These are phyloP conservation scores for Verticillium zaregamsianum DNA, from an alignment of 2,329 filamentous ascomycete genomes.

Conservation along the genomic window DNA sequence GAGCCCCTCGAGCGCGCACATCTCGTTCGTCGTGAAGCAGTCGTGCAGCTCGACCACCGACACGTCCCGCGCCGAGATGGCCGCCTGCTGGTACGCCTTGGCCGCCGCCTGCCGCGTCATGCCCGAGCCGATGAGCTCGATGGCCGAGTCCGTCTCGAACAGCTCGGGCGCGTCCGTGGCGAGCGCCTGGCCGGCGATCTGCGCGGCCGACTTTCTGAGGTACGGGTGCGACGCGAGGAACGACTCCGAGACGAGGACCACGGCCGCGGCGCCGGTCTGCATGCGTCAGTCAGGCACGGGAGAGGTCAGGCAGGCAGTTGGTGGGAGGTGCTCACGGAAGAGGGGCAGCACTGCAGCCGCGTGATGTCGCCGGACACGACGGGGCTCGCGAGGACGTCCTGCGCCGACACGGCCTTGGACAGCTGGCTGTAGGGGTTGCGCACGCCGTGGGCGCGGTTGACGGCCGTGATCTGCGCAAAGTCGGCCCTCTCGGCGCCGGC, in stretches of 20 bases:
- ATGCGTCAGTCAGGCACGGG: conserved; percentile 7
- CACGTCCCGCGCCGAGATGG: conserved; percentile 13
- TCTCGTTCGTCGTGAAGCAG: conserved; percentile 23
- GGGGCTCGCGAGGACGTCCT: background rate
- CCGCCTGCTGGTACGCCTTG: conserved; percentile 17
- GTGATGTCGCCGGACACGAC: background rate
- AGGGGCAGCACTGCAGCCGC: conserved; percentile 7
- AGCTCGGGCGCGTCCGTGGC: conserved; percentile 11
- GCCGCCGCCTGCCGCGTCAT: conserved; percentile 20
- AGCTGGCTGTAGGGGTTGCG: background rate
- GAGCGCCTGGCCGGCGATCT: conserved; percentile 16
- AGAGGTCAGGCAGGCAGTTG: background rate
- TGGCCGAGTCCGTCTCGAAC: conserved; percentile 13
- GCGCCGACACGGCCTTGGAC: background rate
- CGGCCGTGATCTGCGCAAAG: conserved; percentile 3
- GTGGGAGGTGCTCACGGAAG: conserved; percentile 12
- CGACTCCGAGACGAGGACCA: conserved; percentile 14
- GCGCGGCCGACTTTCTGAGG: conserved; percentile 11
- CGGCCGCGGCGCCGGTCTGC: conserved; percentile 12
- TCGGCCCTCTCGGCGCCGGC: background rate
- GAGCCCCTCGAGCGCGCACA: conserved; percentile 18
- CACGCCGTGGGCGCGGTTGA: background rate
- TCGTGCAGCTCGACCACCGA: conserved; percentile 22
- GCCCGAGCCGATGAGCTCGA: conserved; percentile 22
- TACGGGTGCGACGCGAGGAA: conserved; percentile 14